Evolutionary conservation across 2,329 filamentous ascomycete genomes (phyloP).

Genomic region (Talaromyces islandicus): DNA sequence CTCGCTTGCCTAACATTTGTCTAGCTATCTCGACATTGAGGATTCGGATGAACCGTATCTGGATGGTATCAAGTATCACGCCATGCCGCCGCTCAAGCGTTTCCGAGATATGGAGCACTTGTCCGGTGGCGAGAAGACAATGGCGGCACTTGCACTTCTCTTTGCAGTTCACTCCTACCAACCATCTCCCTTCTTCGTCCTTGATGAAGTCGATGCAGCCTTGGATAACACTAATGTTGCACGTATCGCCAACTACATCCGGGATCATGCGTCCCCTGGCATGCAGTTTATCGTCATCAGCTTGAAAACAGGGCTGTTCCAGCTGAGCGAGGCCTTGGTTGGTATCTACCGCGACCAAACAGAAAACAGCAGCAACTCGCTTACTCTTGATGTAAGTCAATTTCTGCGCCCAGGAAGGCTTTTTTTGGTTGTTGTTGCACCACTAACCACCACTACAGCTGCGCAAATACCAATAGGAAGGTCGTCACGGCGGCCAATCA

Average conservation of each 20-base stretch:
- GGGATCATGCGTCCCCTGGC: constrained; percentile 86
- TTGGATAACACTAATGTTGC: constrained; percentile 97
- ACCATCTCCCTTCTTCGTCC: constrained; percentile 92
- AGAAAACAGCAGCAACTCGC: constrained; percentile 81
- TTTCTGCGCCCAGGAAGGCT: background rate
- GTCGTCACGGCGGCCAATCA: background rate
- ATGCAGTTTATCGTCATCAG: constrained; percentile 99
- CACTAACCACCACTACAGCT: constrained; percentile 18
- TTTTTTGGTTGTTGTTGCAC: background rate
- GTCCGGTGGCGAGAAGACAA: constrained; percentile 96
- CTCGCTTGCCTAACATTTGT: background rate
- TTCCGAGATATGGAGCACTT: constrained; percentile 99
- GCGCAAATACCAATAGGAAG: constrained; percentile 26
- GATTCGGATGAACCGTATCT: constrained; percentile 96
- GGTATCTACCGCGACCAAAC: constrained; percentile 94
- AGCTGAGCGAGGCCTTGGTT: constrained; percentile 91
- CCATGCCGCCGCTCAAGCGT: constrained; percentile 95
- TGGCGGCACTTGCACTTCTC: constrained; percentile 90
- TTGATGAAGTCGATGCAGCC: constrained; percentile 96
- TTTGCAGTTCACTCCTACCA: constrained; percentile 97
- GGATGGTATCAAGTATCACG: constrained; percentile 94
- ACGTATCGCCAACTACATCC: constrained; percentile 93
- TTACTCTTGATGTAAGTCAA: constrained; percentile 87
- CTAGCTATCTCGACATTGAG: constrained; percentile 79
- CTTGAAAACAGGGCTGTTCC: constrained; percentile 91